Percentiles rank a stretch among this genome's conserved stretches.
Evolutionary conservation across 2,329 filamentous ascomycete species (phyloP).

Genomic region (Colletotrichum tamarilloi): DNA sequence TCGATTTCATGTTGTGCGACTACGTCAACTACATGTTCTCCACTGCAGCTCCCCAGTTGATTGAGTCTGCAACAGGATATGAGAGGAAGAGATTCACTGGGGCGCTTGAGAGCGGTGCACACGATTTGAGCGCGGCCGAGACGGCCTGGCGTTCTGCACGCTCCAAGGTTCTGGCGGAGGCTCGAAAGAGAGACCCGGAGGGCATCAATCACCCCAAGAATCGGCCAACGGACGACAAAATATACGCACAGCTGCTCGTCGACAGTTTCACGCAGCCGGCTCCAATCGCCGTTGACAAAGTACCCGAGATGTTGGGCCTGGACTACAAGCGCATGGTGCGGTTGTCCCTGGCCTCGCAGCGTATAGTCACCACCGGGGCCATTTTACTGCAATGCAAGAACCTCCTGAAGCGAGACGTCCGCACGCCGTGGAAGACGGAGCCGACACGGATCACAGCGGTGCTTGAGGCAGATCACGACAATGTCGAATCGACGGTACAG

Average conservation of each 20-base stretch:
- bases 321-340: conserved; percentile 71
- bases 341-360: conserved; percentile 52
- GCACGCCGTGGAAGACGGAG: conserved; percentile 81
- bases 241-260: conserved; percentile 81
- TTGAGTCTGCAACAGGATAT: conserved; percentile 77
- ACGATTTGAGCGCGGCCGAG: conserved; percentile 69
- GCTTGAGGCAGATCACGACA: conserved; percentile 67
- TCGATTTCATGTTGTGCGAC: conserved; percentile 82
- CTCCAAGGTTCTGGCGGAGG: conserved; percentile 73
- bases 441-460: conserved; percentile 77
- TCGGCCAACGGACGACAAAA: conserved; percentile 73
- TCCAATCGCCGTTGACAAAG: conserved; percentile 61
- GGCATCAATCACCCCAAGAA: conserved; percentile 70
- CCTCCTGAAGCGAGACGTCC: conserved; percentile 82
- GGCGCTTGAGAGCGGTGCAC: conserved; percentile 66
- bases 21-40: conserved; percentile 85
- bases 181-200: conserved; percentile 75
- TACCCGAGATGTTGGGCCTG: conserved; percentile 80
- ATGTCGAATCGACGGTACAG: conserved; percentile 64
- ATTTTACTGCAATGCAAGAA: conserved; percentile 86
- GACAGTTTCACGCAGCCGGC: conserved; percentile 78
- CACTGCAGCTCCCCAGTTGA: conserved; percentile 76
- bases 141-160: conserved; percentile 74
- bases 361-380: conserved; percentile 78
- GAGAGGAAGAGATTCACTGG: conserved; percentile 79